Percentiles rank a stretch among this genome's conserved stretches.
Conservation (phyloP, 2,329 filamentous ascomycete species). For the Microsporum ferrugineum region DNA sequence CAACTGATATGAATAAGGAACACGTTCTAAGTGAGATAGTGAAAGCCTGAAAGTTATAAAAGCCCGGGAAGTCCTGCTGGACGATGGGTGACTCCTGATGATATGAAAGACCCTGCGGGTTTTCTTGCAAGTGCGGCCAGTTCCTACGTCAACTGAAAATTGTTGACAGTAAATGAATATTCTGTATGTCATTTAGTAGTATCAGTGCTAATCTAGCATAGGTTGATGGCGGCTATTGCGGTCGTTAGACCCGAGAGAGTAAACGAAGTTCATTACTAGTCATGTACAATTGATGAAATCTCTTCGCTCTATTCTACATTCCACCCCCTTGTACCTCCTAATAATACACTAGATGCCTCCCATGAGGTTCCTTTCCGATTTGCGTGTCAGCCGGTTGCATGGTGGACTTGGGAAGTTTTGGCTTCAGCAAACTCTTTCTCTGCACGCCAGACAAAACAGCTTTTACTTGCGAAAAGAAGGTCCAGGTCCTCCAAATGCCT, state of each 20-base stretch:
- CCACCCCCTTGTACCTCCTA: too few species aligned
- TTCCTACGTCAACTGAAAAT: conserved; percentile 37
- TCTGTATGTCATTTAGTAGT: neutral
- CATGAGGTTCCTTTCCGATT: neutral
- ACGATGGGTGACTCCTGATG: conserved; percentile 13
- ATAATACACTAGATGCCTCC: neutral
- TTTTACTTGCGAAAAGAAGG: neutral
- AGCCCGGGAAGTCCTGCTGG: conserved; percentile 10
- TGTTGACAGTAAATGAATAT: conserved; percentile 23
- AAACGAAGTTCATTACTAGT: neutral
- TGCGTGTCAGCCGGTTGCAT: neutral
- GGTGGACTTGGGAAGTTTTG: neutral
- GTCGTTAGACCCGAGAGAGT: neutral
- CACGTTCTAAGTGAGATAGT: neutral
- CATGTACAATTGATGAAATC: neutral
- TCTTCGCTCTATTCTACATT: neutral
- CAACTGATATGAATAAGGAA: conserved; percentile 10
- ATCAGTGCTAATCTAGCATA: neutral
- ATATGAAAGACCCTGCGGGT: conserved; percentile 12
- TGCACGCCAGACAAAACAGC: neutral
- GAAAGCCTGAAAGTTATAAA: conserved; percentile 8
- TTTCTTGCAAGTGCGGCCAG: conserved; percentile 15
- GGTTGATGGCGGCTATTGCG: conserved; percentile 10
- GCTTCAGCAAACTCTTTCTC: neutral
- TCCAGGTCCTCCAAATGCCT: neutral